phyloP scores from a whole-genome alignment of 495 filamentous ascomycete genomes.

The Hamigera avellanea region DNA sequence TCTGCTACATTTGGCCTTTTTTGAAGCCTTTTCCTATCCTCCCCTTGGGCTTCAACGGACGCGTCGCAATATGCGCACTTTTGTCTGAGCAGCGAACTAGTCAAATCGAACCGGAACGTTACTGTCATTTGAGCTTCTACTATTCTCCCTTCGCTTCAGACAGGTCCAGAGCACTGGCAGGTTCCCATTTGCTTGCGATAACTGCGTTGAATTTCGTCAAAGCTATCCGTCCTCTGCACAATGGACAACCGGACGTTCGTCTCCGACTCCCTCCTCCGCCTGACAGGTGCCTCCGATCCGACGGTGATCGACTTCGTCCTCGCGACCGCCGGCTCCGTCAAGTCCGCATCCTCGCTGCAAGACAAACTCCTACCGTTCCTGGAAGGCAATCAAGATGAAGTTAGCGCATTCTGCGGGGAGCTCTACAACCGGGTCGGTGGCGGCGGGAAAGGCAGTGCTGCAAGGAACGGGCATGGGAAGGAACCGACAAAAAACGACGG shows the following conservation, averaged over 20 bases:
- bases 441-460: not conserved
- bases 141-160: too few species aligned
- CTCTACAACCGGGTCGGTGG: constrained; percentile 35
- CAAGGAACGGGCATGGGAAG: constrained; percentile 7
- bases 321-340: constrained; percentile 44
- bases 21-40: constrained; percentile 1
- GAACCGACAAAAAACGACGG: constrained; percentile 6
- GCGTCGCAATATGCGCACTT: too few species aligned
- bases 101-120: too few species aligned
- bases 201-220: too few species aligned
- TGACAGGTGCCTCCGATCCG: constrained; percentile 48
- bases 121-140: too few species aligned
- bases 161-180: too few species aligned
- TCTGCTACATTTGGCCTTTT: too few species aligned
- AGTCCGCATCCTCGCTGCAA: constrained; percentile 38
- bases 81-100: too few species aligned
- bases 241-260: constrained; percentile 36
- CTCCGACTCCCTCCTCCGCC: constrained; percentile 35
- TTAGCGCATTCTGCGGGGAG: constrained; percentile 40
- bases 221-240: too few species aligned
- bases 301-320: constrained; percentile 53
- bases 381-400: constrained; percentile 37
- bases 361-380: constrained; percentile 44
- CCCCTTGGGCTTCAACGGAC: too few species aligned
- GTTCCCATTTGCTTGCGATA: too few species aligned